phyloP scores from a whole-genome alignment of 169 alveolate species.

The Amoebophrya sp. region DNA sequence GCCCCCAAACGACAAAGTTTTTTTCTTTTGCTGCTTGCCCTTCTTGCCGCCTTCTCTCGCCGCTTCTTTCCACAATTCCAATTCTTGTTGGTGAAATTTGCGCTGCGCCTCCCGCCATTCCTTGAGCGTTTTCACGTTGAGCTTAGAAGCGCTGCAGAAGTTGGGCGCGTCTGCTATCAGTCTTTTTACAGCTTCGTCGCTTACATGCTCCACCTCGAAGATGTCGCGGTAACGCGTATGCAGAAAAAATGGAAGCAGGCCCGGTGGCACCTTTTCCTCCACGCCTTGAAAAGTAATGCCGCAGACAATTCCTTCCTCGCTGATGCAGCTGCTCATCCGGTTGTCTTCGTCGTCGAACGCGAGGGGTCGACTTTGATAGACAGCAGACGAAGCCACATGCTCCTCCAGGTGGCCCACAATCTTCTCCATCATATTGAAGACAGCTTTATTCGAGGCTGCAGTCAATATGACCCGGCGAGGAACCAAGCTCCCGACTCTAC shows the following conservation, averaged over 20 bases:
- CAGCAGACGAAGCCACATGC: too few relatives aligned
- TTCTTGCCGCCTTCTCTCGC: not conserved
- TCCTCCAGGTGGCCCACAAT: too few relatives aligned
- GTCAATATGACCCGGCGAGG: not conserved
- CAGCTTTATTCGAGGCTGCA: not conserved
- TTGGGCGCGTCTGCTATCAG: not conserved
- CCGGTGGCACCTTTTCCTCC: not conserved
- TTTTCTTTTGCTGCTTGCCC: not conserved
- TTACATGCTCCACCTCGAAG: not conserved
- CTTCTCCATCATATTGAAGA: not conserved
- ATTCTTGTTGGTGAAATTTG: not conserved
- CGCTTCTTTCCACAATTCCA: not conserved
- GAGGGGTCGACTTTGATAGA: too few relatives aligned
- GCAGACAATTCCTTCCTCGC: not conserved
- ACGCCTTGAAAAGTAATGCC: not conserved
- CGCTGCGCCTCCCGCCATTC: too few relatives aligned
- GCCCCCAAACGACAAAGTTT: not conserved
- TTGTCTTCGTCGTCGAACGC: not conserved
- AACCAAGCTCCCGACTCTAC: not conserved
- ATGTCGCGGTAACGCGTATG: not conserved
- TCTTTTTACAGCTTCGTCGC: not conserved
- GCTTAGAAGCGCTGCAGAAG: not conserved
- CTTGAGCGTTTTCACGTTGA: too few relatives aligned
- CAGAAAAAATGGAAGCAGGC: not conserved
- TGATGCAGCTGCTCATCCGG: not conserved